Evolutionary conservation across 345 rosid species (phyloP), one percentile per base, ranked within the genome.

Genomic region (Salix arbutifolia): DNA sequence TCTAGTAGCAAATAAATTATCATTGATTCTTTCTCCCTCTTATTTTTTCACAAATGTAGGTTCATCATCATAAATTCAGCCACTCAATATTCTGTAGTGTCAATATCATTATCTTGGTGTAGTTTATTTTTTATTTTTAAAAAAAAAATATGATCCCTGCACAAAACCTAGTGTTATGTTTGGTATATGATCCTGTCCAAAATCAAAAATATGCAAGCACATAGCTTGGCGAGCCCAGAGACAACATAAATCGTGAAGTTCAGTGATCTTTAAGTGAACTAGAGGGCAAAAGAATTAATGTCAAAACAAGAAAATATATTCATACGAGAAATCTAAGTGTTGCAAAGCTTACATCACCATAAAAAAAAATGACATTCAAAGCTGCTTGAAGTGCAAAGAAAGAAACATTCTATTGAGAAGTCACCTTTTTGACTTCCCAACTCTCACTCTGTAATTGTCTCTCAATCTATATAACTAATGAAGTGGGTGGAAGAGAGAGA

Each of bases 401-500:
- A 81, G 72, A 78, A 33, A 84, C 74, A 87, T 44, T 70, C 69
- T 74, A 78, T 44, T 75, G 86, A 76, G 87, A 84, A 77, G 86
- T 71, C 74, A 60, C 58, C 64, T 79, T 73, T 81, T 72, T 79
- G 13, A 44, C 83, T 74, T 84, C 86, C 80, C 86, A 75, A 76
- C 50, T 68, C 33, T 70, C 85, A 73, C 80, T 65, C 76, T 72
- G 33, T 42, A 23, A 70, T 26, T 68, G 33, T 80, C 74, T 85
- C 66, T 76, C 82, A 84, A 72, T 82, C 74, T 67, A 76, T 75
- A 70, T 78, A 71, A 81, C 81, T 68, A 75, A 58, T 78, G 75
- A 85, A 74, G 80, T 69, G 80, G 91, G 85, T 69, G 80, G 91
- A 85, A 90, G 90, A 83, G 91, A 91, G 90, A 96, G 98, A 92